phyloP scores from a whole-genome alignment of 1,284 basidiomycete genomes.

The Apiotrichum gracile region DNA sequence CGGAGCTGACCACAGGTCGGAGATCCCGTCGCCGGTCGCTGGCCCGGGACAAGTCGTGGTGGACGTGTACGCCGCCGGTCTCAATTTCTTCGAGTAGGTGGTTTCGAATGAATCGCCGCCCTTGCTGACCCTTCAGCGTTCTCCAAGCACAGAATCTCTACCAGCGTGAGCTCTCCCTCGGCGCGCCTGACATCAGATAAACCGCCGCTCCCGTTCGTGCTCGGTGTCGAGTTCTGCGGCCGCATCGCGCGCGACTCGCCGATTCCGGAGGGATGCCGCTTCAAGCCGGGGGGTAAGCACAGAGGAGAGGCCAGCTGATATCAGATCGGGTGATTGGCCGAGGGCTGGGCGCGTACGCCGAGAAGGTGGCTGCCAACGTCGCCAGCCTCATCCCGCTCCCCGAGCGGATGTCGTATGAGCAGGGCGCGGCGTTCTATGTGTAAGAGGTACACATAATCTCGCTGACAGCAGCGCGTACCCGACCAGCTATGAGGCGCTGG shows the following conservation, averaged over 20 bases:
- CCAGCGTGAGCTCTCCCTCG: constrained; percentile 51
- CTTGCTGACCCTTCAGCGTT: constrained; percentile 48
- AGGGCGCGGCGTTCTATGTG: constrained; percentile 49
- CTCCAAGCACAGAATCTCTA: constrained; percentile 82
- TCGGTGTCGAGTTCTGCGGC: constrained; percentile 83
- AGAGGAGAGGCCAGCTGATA: not conserved
- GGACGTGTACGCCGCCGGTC: constrained; percentile 58
- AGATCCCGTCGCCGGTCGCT: constrained; percentile 59
- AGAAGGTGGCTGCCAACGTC: constrained; percentile 59
- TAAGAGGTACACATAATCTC: not conserved
- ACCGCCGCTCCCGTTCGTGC: constrained; percentile 73
- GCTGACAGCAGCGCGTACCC: constrained; percentile 9
- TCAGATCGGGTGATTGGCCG: constrained; percentile 80
- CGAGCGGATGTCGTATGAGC: constrained; percentile 59
- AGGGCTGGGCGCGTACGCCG: constrained; percentile 69
- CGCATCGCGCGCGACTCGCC: constrained; percentile 65
- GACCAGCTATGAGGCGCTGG: constrained; percentile 67
- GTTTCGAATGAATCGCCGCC: too few species aligned
- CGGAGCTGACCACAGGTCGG: constrained; percentile 11
- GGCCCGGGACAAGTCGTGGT: constrained; percentile 63
- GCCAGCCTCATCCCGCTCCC: constrained; percentile 57
- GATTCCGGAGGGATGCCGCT: constrained; percentile 74
- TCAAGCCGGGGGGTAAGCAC: constrained; percentile 57
- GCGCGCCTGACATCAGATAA: constrained; percentile 46
- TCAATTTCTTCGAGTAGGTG: constrained; percentile 44